Conservation (phyloP, 441 rosid genomes). For the Rhodomyrtus psidioides region DNA sequence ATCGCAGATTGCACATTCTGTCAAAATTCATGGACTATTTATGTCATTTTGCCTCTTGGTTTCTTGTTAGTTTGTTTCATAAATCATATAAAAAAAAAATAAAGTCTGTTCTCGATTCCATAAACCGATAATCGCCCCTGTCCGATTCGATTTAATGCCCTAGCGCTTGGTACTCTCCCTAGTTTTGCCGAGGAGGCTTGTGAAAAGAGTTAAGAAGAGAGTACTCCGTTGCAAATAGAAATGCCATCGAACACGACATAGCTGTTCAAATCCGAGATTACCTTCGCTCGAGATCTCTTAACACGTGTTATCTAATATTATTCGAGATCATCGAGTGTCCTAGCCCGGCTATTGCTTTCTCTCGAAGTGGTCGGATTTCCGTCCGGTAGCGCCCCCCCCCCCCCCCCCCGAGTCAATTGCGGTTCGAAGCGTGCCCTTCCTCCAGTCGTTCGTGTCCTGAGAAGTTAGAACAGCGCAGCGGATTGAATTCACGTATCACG, state of each 20-base stretch:
- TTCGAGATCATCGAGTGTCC: background rate
- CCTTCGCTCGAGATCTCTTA: too few species aligned
- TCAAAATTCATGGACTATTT: too few species aligned
- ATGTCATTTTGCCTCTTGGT: too few species aligned
- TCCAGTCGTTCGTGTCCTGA: too few species aligned
- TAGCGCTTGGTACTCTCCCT: background rate
- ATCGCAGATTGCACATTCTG: too few species aligned
- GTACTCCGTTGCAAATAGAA: background rate
- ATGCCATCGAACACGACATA: background rate
- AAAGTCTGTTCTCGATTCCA: fast-evolving
- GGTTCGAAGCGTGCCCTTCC: background rate
- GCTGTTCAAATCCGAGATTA: background rate
- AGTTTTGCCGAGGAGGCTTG: background rate
- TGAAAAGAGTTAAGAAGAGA: background rate
- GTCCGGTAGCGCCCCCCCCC: too few species aligned
- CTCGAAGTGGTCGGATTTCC: background rate
- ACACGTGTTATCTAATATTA: background rate
- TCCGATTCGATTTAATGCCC: fast-evolving
- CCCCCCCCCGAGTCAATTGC: background rate
- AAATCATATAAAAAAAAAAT: too few species aligned
- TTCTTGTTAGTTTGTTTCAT: background rate
- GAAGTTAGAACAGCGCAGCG: too few species aligned
- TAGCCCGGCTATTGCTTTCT: background rate
- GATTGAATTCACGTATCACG: too few species aligned
- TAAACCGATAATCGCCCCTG: fast-evolving